A percentile compares a stretch with the other conserved stretches of the same genome.
These are phyloP conservation scores for Raffaelea albimanens DNA, from an alignment of 2,329 filamentous ascomycete species.

Conservation along the genomic window DNA sequence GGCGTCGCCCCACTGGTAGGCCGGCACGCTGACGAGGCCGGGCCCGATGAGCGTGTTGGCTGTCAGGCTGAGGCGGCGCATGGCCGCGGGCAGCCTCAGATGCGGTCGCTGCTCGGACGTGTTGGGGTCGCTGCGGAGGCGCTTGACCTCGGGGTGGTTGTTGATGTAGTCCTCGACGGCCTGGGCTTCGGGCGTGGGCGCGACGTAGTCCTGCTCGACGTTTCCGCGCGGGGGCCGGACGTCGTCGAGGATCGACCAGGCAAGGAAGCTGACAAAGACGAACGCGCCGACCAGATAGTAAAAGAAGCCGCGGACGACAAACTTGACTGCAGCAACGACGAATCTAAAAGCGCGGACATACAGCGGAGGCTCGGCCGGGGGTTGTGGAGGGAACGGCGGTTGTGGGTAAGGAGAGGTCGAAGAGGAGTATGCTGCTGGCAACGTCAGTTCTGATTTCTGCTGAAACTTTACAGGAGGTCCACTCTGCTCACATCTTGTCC, in stretches of 20 bases:
- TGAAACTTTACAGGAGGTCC: too few species aligned
- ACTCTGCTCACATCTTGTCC: too few species aligned
- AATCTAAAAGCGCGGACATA: background rate
- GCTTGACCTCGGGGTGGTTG: conserved; percentile 60
- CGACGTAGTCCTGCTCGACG: conserved; percentile 34
- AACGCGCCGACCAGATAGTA: too few species aligned
- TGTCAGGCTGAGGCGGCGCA: conserved; percentile 70
- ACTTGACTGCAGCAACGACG: background rate
- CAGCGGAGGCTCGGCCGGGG: background rate
- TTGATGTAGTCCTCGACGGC: conserved; percentile 67
- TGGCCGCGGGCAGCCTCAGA: conserved; percentile 66
- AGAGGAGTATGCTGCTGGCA: conserved; percentile 1
- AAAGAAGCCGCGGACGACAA: background rate
- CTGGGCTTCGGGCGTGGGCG: conserved; percentile 38
- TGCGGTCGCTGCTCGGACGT: conserved; percentile 75
- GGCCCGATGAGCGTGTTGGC: conserved; percentile 69
- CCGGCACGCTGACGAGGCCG: conserved; percentile 70
- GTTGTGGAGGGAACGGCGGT: conserved; percentile 13
- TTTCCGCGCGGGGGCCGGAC: background rate
- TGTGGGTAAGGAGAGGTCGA: conserved; percentile 1
- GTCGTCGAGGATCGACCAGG: conserved; percentile 23
- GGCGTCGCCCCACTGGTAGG: conserved; percentile 65
- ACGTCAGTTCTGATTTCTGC: too few species aligned
- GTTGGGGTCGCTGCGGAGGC: conserved; percentile 54
- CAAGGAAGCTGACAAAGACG: conserved; percentile 24